Evolutionary conservation across 176 grass and related monocot genomes (phyloP), one percentile per base, ranked within the genome.

Genomic region (Alopecurus myosuroides): DNA sequence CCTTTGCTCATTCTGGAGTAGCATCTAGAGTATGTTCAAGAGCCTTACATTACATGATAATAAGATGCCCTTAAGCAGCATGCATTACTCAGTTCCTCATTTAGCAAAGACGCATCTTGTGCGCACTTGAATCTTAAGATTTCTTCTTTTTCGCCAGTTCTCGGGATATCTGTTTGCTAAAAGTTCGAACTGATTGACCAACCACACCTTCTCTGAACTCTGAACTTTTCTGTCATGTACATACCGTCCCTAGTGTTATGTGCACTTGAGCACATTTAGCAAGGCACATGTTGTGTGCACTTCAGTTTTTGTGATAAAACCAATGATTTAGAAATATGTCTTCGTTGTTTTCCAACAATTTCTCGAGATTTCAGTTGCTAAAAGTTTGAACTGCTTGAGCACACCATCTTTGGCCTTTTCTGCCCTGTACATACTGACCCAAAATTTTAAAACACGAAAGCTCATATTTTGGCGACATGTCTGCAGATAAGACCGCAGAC

Each of bases 401-500:
- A n/a, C 28, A 46, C 81, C 11, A 74, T 63, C 30, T 11, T 13
- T 61, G 30, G 42, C 62, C 76, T 40, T 40, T 26, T 36, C 31
- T 86, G 11, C 77, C 56, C 15, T 64, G 19, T 57, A 39, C 60
- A 37, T 48, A 52, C 53, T 20, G 26, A 50, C 6, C 39, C 66
- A 17, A 70, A 17, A 73, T 55, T 29, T 41, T 29, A 74, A 61
- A 85, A 40, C 69, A 41, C 42, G 11, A 13, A 61, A 63, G 34
- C 76, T 64, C 17, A 23, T 76, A 3, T 29, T 65, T 5, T 10
- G 40, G 25, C 57, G 18, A 55, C 26, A 8, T 14, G 48, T 84
- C 26, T 78, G 51, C 79, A 99, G 94, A 76, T 99, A 61, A 89
- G 88, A 3, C 94, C 97, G 13, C 92, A 99, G 80, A 97, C 94